Percentiles rank a stretch among this genome's conserved stretches.
Evolutionary conservation across 805 yeast genomes (phyloP).

Genomic region (Kregervanrija delftensis): DNA sequence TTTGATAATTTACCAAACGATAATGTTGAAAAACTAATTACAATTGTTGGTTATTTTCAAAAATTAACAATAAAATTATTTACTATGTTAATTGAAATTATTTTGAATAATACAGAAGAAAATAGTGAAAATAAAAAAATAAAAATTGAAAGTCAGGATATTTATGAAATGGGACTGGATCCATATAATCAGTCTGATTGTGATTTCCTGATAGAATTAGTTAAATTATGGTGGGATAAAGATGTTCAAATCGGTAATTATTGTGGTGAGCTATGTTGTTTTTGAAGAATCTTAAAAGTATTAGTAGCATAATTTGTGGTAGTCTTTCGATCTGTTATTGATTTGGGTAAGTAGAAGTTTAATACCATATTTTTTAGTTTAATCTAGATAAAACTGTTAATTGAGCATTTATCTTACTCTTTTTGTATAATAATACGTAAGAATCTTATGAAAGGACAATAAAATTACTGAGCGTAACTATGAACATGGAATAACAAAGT

Average conservation of each 20-base stretch:
- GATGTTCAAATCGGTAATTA: conserved; percentile 35
- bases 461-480: too few relatives aligned
- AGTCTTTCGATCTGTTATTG: neutral
- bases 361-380: neutral
- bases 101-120: conserved; percentile 24
- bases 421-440: too few relatives aligned
- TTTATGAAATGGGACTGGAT: conserved; percentile 53
- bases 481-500: too few relatives aligned
- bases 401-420: too few relatives aligned
- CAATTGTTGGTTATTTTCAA: conserved; percentile 46
- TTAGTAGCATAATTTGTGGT: neutral
- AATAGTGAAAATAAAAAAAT: neutral
- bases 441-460: too few relatives aligned
- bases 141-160: conserved; percentile 28
- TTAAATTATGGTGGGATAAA: conserved; percentile 41
- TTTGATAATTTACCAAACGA: conserved; percentile 19
- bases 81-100: conserved; percentile 30
- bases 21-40: conserved; percentile 20
- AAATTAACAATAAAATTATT: conserved; percentile 38
- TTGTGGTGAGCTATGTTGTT: conserved; percentile 29
- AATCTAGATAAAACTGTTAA: neutral
- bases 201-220: conserved; percentile 36
- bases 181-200: conserved; percentile 42
- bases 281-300: conserved; percentile 3
- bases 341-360: neutral